Evolutionary conservation across 345 rosid species (phyloP), one percentile per base, ranked within the genome.

Genomic region (Toxicodendron radicans): DNA sequence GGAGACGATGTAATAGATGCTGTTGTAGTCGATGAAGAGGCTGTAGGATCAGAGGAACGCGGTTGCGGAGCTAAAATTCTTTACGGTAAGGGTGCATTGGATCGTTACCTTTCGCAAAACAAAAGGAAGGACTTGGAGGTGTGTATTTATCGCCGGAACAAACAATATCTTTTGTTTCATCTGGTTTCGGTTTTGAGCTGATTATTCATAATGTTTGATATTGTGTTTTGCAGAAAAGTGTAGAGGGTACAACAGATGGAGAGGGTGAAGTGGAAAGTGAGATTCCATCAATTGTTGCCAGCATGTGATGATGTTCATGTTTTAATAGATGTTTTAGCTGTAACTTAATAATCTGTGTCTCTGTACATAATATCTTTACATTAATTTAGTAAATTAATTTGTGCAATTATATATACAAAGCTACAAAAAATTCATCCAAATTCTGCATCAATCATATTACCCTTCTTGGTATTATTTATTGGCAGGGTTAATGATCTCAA

Each of bases 11-110:
- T 89, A 67, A 93, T 96, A 81, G 98, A 93, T 66, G 97, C 92
- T 1, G 98, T 92, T 23, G 89, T 96, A 59, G 91, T 96, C n/a
- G 97, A 95, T 18, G 89, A 92, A 53, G 97, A 89, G 68, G 91
- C 94, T 10, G 87, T 90, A 61, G 97, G 87, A 71, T 69, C 80
- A 0, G 85, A 88, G 71, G 96, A 86, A 10, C 79, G 71, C 17
- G 85, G 91, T 24, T 46, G 30, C 6, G 95, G 95, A 46, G 98
- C 97, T 33, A 93, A 90, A 85, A 90, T 93, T 80, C 97, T 96
- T 51, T 80, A 87, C 20, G 95, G 98, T 3, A 83, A 85, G 78
- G 95, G 94, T 21, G 90, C 99, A 66, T 85, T 92, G 73, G 88
- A 74, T 73, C 85, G 73, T 2, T 96, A 90, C 60, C 89, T 93